Evolutionary conservation across 1,139 yeast species (phyloP), one percentile per base, ranked within the genome.

Genomic region (Casaregolazyma suthepensis): DNA sequence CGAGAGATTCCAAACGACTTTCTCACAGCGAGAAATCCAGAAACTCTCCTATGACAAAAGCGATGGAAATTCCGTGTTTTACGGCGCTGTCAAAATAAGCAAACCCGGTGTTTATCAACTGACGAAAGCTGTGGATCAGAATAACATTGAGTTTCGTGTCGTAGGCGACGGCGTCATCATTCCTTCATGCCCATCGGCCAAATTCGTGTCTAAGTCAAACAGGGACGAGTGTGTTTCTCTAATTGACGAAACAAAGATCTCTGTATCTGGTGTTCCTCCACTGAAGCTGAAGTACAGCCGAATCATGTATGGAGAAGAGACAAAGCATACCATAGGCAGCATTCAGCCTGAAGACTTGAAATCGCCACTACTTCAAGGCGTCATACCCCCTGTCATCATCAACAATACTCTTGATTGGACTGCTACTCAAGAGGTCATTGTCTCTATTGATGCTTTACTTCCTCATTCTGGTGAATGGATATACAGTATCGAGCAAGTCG

Each of bases 81-180:
- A 31, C 31, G 52, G 44, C 23, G 47, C 52, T 2, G 44, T 49
- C 26, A 43, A 43, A 31, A 43, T 53, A 15, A 13, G 51, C 9
- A 72, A 77, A 29, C 85, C 96, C 0, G 99, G 99, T 1, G 72
- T 80, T 23, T 93, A 93, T 68, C 79, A 80, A 56, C 75, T 93
- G 13, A 75, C 72, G 26, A 77, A 78, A 55, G 93, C 91, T 1
- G 67, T 78, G 13, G 97, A 89, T 63, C 71, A 76, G 3, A 82
- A 86, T 42, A 79, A 80, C 37, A 71, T 86, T 51, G 79, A 79
- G 38, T 82, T 93, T 46, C 77, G 89, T 57, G 75, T 85, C 1
- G 80, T 77, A 58, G 82, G 79, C 55, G 80, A 87, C 0, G 85
- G 83, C 54, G 77, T 89, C 37, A 65, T 85, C 35, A 77, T 93